Percentiles rank a stretch among this genome's conserved stretches.
phyloP scores from a whole-genome alignment of 805 yeast species.

The Debaryomyces hansenii region DNA sequence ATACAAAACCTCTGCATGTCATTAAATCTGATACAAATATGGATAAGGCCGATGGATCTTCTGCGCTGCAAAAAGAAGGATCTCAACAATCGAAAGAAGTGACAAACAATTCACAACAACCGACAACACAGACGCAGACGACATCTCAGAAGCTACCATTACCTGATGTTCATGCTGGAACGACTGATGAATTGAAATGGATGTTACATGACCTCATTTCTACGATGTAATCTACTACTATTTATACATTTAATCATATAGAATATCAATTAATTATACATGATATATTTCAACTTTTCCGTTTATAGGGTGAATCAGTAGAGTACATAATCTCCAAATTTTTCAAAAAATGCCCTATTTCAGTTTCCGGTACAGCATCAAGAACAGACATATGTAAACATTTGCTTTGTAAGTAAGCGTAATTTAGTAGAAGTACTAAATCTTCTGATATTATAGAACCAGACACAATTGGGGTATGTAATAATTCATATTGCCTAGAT shows the following conservation, averaged over 20 bases:
- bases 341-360: conserved; percentile 11
- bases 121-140: conserved; percentile 3
- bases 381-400: conserved; percentile 32
- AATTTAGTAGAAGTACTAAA: conserved; percentile 1
- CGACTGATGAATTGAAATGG: conserved; percentile 71
- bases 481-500: conserved; percentile 4
- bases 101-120: neutral
- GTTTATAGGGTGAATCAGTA: conserved; percentile 13
- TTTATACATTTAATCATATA: conserved; percentile 5
- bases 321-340: conserved; percentile 11
- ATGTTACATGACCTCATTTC: conserved; percentile 65
- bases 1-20: neutral
- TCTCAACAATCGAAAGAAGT: neutral
- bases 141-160: conserved; percentile 8
- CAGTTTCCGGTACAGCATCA: conserved; percentile 12
- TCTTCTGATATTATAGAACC: neutral
- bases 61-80: neutral
- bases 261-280: neutral
- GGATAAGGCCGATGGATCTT: neutral
- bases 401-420: conserved; percentile 28
- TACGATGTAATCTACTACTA: conserved; percentile 20
- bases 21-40: neutral
- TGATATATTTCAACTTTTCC: conserved; percentile 3
- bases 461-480: neutral
- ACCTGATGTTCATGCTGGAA: conserved; percentile 46